phyloP scores from a whole-genome alignment of 2,329 filamentous ascomycete species.

The Penicillium hesseltinei region DNA sequence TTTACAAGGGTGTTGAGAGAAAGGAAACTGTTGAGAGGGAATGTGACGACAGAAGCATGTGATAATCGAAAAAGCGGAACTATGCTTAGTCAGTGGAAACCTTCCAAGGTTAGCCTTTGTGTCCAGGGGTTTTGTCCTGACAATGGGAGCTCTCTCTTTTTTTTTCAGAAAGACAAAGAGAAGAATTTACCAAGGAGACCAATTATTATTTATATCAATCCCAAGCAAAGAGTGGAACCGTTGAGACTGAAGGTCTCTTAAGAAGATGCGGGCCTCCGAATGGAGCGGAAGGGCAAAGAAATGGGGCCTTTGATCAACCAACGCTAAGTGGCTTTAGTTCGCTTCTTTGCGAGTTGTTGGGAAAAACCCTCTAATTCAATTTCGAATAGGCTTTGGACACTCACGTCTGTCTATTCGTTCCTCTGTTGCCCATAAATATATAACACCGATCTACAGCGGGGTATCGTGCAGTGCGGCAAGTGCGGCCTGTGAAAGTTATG shows the following conservation, averaged over 20 bases:
- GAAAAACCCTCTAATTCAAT: background rate
- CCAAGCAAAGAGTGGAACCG: constrained; percentile 11
- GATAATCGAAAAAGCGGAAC: constrained; percentile 18
- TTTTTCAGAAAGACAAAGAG: constrained; percentile 1
- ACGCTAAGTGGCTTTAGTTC: constrained; percentile 8
- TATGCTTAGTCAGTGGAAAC: constrained; percentile 13
- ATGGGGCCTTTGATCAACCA: constrained; percentile 6
- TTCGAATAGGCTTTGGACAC: background rate
- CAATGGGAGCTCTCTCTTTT: background rate
- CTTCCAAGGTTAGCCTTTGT: background rate
- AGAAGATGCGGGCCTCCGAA: constrained; percentile 23
- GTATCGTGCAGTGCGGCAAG: constrained; percentile 15
- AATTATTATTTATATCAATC: constrained; percentile 18
- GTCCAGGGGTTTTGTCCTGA: background rate
- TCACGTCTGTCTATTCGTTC: background rate
- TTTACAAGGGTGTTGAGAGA: constrained; percentile 18
- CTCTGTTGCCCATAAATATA: background rate
- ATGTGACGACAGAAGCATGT: constrained; percentile 27
- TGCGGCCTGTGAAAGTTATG: constrained; percentile 16
- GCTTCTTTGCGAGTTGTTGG: constrained; percentile 1
- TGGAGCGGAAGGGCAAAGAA: constrained; percentile 28
- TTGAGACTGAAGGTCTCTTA: constrained; percentile 5
- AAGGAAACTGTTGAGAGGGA: constrained; percentile 20
- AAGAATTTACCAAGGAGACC: background rate
- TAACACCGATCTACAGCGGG: constrained; percentile 1